Evolutionary conservation across 2,329 filamentous ascomycete species (phyloP).

Genomic region (Aureobasidium sp.): DNA sequence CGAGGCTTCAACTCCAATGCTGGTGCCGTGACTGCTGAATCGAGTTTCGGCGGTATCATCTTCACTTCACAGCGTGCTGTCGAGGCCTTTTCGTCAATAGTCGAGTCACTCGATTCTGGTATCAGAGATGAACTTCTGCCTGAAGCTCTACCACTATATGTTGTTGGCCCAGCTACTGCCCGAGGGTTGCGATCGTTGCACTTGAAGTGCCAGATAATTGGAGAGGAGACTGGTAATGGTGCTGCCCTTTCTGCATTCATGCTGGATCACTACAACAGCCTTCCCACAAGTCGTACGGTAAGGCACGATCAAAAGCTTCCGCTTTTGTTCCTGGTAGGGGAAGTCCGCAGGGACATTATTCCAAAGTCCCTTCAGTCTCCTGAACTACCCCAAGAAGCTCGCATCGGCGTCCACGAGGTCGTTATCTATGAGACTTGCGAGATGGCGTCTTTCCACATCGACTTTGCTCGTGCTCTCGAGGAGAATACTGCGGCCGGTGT

Average conservation of each 20-base stretch:
- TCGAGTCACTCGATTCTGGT: conserved; percentile 43
- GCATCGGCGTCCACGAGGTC: conserved; percentile 66
- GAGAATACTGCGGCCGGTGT: conserved; percentile 19
- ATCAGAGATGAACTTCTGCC: conserved; percentile 34
- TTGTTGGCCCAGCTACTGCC: conserved; percentile 73
- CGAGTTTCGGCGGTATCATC: conserved; percentile 64
- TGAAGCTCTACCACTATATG: conserved; percentile 58
- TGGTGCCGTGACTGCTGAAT: conserved; percentile 24
- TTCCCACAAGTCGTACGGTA: conserved; percentile 26
- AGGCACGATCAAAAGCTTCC: conserved; percentile 46
- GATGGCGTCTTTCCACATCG: conserved; percentile 65
- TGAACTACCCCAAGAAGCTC: conserved; percentile 39
- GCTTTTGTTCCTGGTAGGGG: conserved; percentile 81
- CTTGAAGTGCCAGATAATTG: conserved; percentile 56
- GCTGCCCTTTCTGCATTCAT: conserved; percentile 73
- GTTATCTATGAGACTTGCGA: conserved; percentile 83
- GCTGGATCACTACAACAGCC: conserved; percentile 61
- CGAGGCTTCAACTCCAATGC: conserved; percentile 31
- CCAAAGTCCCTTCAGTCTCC: conserved; percentile 66
- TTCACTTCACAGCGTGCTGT: conserved; percentile 81
- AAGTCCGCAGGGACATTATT: conserved; percentile 83
- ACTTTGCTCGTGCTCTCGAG: conserved; percentile 46
- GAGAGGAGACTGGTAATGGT: conserved; percentile 77
- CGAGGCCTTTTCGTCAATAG: conserved; percentile 62
- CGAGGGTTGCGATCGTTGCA: conserved; percentile 57